A percentile compares a stretch with the other conserved stretches of the same genome.
phyloP scores from a whole-genome alignment of 306 rosid genomes.

The Herpetospermum pedunculosum region DNA sequence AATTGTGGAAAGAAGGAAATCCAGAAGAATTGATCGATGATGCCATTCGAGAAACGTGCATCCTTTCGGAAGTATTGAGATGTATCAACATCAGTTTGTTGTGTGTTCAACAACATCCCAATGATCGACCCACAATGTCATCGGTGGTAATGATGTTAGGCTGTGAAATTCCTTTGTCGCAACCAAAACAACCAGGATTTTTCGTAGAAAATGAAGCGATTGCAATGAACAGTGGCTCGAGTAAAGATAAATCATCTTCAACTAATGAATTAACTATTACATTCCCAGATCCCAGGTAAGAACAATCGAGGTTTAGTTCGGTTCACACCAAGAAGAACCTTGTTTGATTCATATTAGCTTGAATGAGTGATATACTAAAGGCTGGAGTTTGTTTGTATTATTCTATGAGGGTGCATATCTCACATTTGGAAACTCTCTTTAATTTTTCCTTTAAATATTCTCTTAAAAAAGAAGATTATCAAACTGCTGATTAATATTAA shows the following conservation, averaged over 20 bases:
- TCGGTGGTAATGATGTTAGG: constrained; percentile 19
- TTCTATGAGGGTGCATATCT: background rate
- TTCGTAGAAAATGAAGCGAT: background rate
- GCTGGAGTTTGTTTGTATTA: background rate
- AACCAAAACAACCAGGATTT: constrained; percentile 17
- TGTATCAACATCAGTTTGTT: constrained; percentile 15
- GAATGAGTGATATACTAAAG: background rate
- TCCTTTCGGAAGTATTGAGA: background rate
- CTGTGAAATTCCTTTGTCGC: constrained; percentile 5
- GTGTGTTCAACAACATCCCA: constrained; percentile 15
- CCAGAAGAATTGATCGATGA: constrained; percentile 13
- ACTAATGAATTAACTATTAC: background rate
- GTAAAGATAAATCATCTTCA: background rate
- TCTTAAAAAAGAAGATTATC: background rate
- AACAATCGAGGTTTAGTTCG: background rate
- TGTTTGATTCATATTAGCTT: background rate
- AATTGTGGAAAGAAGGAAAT: constrained; percentile 12
- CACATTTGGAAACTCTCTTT: background rate
- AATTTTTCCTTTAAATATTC: background rate
- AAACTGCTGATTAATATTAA: background rate
- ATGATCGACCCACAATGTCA: constrained; percentile 22
- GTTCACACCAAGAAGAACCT: background rate
- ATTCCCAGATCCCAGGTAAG: background rate
- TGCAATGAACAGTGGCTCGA: background rate
- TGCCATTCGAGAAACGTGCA: background rate